Conservation (phyloP, 163 green algal species). For the Scenedesmus sp. region DNA sequence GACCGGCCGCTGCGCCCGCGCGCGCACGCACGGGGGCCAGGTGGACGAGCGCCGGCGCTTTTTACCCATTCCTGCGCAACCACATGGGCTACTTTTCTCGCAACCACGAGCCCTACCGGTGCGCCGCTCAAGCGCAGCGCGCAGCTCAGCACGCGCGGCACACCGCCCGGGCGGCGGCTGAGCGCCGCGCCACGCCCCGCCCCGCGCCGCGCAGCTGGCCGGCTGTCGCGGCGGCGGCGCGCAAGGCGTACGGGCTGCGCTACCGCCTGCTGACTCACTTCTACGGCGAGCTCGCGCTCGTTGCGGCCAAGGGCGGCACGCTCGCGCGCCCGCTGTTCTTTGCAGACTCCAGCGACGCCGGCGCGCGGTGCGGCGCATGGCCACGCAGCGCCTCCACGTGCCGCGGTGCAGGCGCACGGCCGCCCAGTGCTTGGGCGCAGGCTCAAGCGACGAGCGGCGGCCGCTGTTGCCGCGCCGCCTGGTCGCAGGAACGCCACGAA, state of each 20-base stretch:
- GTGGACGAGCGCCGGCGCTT: slow-evolving; percentile 68
- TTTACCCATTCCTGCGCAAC: slow-evolving; percentile 75
- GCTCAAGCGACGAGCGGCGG: too few relatives aligned
- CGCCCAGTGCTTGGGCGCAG: too few relatives aligned
- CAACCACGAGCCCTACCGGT: slow-evolving; percentile 68
- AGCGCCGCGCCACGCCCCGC: too few relatives aligned
- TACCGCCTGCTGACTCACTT: slow-evolving; percentile 45
- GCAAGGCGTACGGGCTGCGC: slow-evolving; percentile 54
- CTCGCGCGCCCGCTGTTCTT: slow-evolving; percentile 36
- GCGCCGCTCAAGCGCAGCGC: too few relatives aligned
- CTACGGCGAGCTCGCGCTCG: slow-evolving; percentile 21
- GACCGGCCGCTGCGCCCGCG: too few relatives aligned
- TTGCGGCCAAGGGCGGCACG: slow-evolving; percentile 28
- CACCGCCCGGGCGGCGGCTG: too few relatives aligned
- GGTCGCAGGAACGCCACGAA: slow-evolving; percentile 14
- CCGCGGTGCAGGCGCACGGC: too few relatives aligned
- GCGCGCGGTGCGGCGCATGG: slow-evolving; percentile 10
- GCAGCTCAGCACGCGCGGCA: too few relatives aligned
- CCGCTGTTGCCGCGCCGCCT: background rate
- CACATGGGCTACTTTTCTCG: slow-evolving; percentile 55
- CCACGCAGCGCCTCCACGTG: too few relatives aligned
- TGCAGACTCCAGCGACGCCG: slow-evolving; percentile 17
- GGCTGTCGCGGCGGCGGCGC: slow-evolving; percentile 45
- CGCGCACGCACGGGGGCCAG: too few relatives aligned
- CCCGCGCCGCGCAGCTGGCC: slow-evolving; percentile 61